phyloP scores from a whole-genome alignment of 2,329 filamentous ascomycete species.

The Apiospora hydei region DNA sequence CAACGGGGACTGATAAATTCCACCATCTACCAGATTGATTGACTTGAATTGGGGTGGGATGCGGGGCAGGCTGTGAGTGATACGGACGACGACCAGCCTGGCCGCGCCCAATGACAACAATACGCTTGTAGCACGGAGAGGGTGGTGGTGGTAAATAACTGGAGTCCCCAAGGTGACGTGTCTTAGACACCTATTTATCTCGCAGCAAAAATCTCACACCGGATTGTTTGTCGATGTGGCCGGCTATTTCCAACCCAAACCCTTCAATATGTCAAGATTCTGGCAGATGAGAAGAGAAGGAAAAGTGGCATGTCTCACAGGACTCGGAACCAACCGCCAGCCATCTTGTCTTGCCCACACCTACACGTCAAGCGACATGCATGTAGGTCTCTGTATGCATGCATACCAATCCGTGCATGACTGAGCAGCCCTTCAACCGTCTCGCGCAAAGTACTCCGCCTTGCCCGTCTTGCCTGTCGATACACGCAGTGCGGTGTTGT shows the following conservation, averaged over 20 bases:
- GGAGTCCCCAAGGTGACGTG: constrained; percentile 27
- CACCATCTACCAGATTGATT: constrained; percentile 1
- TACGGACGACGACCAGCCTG: background rate
- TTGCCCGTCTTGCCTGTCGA: background rate
- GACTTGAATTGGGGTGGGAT: background rate
- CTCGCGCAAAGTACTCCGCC: background rate
- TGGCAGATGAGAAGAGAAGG: background rate
- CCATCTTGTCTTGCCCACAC: constrained; percentile 1
- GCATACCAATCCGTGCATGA: background rate
- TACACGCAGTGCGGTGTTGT: background rate
- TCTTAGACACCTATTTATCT: constrained; percentile 24
- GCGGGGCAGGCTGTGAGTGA: constrained; percentile 11
- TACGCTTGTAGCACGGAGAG: constrained; percentile 11
- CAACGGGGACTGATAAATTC: constrained; percentile 2
- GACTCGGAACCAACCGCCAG: constrained; percentile 13
- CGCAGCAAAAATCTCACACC: constrained; percentile 28
- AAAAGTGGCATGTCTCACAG: constrained; percentile 11
- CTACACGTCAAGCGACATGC: constrained; percentile 20
- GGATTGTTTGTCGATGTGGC: constrained; percentile 26
- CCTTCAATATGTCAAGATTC: background rate
- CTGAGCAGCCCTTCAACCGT: background rate
- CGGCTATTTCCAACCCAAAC: constrained; percentile 16
- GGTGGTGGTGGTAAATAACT: constrained; percentile 21
- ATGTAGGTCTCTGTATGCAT: background rate
- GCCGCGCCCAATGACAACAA: constrained; percentile 1